Evolutionary conservation across 73 alveolate genomes (phyloP), one percentile per base, ranked within the genome.

Genomic region (Tetrahymena malaccensis): DNA sequence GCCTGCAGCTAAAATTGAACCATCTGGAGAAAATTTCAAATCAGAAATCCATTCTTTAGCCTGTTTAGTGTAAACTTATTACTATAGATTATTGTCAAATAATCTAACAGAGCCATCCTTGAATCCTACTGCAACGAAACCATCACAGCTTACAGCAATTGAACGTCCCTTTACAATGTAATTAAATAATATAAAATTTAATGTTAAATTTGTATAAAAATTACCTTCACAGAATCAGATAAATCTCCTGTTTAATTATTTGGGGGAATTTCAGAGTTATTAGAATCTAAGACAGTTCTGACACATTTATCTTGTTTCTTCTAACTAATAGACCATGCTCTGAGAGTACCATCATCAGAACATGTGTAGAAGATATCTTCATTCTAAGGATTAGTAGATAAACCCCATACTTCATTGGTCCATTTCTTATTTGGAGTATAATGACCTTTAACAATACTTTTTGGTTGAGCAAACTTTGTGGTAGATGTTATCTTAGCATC

Each of bases 21-120:
- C 98, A 96, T 98, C 99, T 37, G 99, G 99, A 85, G 99, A 97
- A 97, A 98, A 99, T 94, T 99, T 99, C n/a, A 99, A 93, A 95
- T 98, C 99, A 89, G 97, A 93, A 93, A 98, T 97, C 95, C 98
- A 96, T 85, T 97, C 97, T 55, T 95, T 98, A 34, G 97, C 97
- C n/a, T 56, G n/a, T 85, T 93, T 95, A 38, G 57, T 85, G 37
- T 50, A 43, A 35, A 50, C 35, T 44, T 85, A 55, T 33, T 95
- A 50, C 89, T 40, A 85, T 11, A 95, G 94, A 37, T 85, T 95
- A 31, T 99, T 98, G 96, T 98, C 98, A 97, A 96, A 98, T 38
- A 99, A 94, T 96, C 98, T 97, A 94, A 98, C 96, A 40, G 98
- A 97, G 44, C 99, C 99, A 95, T 98, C 99, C 94, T 98, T 98